These are phyloP conservation scores for Triglochin maritima DNA, from an alignment of 106 monocot species.

Conservation along the genomic window DNA sequence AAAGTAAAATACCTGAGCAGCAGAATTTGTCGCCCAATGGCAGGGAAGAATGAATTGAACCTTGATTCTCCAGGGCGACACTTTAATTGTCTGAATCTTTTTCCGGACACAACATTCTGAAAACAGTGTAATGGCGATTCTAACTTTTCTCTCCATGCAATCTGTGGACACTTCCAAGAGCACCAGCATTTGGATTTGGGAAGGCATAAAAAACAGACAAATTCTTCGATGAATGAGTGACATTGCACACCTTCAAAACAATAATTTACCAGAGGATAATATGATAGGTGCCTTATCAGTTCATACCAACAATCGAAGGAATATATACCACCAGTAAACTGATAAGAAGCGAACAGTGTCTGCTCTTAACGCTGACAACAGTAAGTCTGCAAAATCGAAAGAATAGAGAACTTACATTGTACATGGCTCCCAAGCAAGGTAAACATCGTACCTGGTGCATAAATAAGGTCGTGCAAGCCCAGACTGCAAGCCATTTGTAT, in stretches of 20 bases:
- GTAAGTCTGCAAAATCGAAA: neutral
- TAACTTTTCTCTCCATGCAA: conserved; percentile 78
- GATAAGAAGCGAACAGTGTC: neutral
- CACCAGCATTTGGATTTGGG: conserved; percentile 72
- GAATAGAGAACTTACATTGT: conserved; percentile 75
- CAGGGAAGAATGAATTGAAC: no score
- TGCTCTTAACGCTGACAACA: neutral
- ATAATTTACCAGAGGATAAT: neutral
- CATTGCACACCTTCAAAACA: conserved; percentile 83
- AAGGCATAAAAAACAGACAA: conserved; percentile 68
- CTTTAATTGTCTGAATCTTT: neutral
- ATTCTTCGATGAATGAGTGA: conserved; percentile 93
- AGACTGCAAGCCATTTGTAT: conserved; percentile 13
- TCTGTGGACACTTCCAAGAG: conserved; percentile 60
- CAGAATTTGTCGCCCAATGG: no score
- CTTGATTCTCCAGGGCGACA: no score
- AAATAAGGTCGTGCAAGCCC: conserved; percentile 61
- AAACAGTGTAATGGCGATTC: conserved; percentile 88
- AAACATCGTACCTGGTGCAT: conserved; percentile 90
- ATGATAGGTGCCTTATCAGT: no score
- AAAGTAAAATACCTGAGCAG: no score
- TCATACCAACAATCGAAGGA: neutral
- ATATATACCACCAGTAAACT: neutral
- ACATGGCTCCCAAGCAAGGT: conserved; percentile 84
- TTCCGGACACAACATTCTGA: conserved; percentile 28